Conservation (phyloP, 176 grass and related monocot species). For the Microstegium vimineum region DNA sequence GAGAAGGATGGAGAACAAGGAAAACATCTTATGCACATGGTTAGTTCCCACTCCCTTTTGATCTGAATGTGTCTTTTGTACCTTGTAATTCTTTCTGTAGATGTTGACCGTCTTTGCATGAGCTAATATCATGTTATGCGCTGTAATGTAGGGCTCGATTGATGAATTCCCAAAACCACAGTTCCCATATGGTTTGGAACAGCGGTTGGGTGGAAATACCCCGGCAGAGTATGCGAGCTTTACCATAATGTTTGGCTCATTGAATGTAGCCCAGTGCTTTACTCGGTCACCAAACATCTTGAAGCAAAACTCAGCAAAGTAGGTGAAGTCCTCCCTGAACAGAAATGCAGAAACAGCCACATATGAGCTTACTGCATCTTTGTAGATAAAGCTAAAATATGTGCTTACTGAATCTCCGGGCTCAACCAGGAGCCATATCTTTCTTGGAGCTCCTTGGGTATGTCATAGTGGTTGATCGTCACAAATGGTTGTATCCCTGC, state of each 20-base stretch:
- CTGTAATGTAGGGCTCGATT: slow-evolving; percentile 63
- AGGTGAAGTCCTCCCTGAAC: slow-evolving; percentile 54
- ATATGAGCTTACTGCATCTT: background rate
- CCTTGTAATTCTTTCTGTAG: slow-evolving; percentile 49
- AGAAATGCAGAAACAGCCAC: background rate
- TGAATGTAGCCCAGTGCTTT: slow-evolving; percentile 58
- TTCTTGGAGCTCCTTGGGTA: slow-evolving; percentile 52
- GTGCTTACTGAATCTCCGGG: slow-evolving; percentile 46
- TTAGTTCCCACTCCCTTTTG: background rate
- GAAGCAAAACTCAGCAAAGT: slow-evolving; percentile 60
- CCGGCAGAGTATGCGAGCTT: slow-evolving; percentile 27
- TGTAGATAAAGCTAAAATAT: background rate
- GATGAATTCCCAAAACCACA: slow-evolving; percentile 60
- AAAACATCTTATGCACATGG: background rate
- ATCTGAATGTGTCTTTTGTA: background rate
- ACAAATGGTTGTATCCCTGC: slow-evolving; percentile 69
- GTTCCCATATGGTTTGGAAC: slow-evolving; percentile 53
- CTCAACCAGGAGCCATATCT: slow-evolving; percentile 57
- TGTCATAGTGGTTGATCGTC: slow-evolving; percentile 55
- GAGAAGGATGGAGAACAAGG: background rate
- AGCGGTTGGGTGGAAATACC: slow-evolving; percentile 38
- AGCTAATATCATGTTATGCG: slow-evolving; percentile 71
- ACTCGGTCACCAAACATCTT: slow-evolving; percentile 67
- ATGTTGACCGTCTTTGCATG: slow-evolving; percentile 50
- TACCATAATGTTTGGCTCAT: slow-evolving; percentile 48